These are phyloP conservation scores for Purpureocillium lavendulum DNA, from an alignment of 2,329 filamentous ascomycete species.

Conservation along the genomic window DNA sequence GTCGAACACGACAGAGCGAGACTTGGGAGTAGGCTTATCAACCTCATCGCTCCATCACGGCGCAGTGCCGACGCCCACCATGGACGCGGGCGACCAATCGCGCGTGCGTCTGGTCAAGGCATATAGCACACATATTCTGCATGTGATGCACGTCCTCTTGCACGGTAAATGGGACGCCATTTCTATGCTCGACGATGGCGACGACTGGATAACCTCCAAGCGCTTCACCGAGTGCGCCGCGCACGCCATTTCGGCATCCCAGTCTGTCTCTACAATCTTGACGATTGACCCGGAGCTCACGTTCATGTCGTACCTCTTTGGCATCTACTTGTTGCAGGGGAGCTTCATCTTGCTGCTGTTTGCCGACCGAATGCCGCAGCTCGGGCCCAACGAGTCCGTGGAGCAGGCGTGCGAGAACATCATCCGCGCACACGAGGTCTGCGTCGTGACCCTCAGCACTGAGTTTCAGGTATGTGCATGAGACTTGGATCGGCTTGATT, in stretches of 20 bases:
- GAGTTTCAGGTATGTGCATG: conserved; percentile 34
- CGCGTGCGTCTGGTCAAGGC: conserved; percentile 31
- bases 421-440: conserved; percentile 41
- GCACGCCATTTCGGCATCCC: conserved; percentile 37
- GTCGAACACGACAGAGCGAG: conserved; percentile 1
- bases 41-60: conserved; percentile 3
- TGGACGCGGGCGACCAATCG: conserved; percentile 16
- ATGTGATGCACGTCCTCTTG: conserved; percentile 38
- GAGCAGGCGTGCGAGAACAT: conserved; percentile 41
- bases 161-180: conserved; percentile 42
- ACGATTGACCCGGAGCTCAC: conserved; percentile 38
- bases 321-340: conserved; percentile 42
- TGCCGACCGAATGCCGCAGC: conserved; percentile 38
- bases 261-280: conserved; percentile 36
- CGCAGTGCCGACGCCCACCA: conserved; percentile 1
- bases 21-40: conserved; percentile 7
- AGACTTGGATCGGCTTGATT: neutral
- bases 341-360: conserved; percentile 41
- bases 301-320: conserved; percentile 44
- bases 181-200: conserved; percentile 38
- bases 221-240: conserved; percentile 36
- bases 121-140: conserved; percentile 38
- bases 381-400: conserved; percentile 34
- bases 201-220: conserved; percentile 38
- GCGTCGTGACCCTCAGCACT: conserved; percentile 39